Conservation (phyloP, 441 rosid species). For the Hura crepitans region DNA sequence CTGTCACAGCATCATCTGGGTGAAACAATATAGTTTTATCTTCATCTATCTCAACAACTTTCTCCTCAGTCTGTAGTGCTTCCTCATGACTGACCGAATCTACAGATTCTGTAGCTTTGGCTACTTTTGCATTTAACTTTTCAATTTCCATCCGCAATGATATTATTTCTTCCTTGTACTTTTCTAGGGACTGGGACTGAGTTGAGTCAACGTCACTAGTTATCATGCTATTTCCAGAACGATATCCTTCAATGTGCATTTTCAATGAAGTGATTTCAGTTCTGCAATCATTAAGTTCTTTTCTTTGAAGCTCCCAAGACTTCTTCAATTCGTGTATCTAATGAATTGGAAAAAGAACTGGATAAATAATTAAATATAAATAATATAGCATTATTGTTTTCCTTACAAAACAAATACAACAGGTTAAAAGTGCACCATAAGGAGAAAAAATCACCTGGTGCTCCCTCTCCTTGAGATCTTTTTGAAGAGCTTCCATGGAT, state of each 20-base stretch:
- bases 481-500: slow-evolving; percentile 60
- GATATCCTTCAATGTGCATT: slow-evolving; percentile 85
- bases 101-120: slow-evolving; percentile 31
- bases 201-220: slow-evolving; percentile 42
- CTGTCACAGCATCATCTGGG: slow-evolving; percentile 34
- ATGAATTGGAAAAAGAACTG: slow-evolving; percentile 9
- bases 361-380: background rate
- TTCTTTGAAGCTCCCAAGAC: slow-evolving; percentile 64
- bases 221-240: slow-evolving; percentile 42
- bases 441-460: slow-evolving; percentile 46
- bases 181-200: slow-evolving; percentile 51
- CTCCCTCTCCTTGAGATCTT: slow-evolving; percentile 71
- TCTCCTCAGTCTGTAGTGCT: slow-evolving; percentile 52
- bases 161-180: slow-evolving; percentile 53
- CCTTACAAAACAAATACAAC: background rate
- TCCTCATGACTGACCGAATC: slow-evolving; percentile 36
- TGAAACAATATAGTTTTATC: slow-evolving; percentile 45
- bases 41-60: slow-evolving; percentile 63
- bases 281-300: slow-evolving; percentile 80
- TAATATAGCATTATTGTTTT: background rate
- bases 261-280: slow-evolving; percentile 88
- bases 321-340: slow-evolving; percentile 77
- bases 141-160: slow-evolving; percentile 57
- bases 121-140: slow-evolving; percentile 37
- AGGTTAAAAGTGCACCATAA: slow-evolving; percentile 16